Evolutionary conservation across 1,284 basidiomycete species (phyloP).

Genomic region (Taiwanofungus camphoratus): DNA sequence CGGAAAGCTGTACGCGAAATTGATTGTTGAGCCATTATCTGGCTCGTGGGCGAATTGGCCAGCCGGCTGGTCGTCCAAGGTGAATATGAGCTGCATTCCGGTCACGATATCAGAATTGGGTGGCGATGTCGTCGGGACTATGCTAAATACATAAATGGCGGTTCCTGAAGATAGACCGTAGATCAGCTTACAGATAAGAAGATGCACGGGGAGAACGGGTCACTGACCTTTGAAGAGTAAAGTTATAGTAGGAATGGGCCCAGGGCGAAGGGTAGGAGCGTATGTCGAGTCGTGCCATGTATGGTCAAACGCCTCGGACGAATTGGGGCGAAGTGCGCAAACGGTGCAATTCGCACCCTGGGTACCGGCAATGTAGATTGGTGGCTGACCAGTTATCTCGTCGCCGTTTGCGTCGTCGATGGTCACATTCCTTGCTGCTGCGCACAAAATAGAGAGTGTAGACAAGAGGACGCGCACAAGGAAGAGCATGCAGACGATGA

Average conservation of each 20-base stretch:
- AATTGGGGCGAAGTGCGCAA: constrained; percentile 10
- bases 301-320: constrained; percentile 8
- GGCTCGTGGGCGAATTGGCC: background rate
- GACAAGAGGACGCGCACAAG: too few species aligned
- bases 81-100: background rate
- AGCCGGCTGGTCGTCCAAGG: background rate
- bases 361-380: constrained; percentile 8
- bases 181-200: background rate
- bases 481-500: too few species aligned
- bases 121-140: background rate
- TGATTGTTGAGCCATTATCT: background rate
- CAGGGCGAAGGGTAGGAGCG: constrained; percentile 5
- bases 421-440: constrained; percentile 5
- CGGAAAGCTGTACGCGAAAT: background rate
- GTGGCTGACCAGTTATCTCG: constrained; percentile 10
- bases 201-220: background rate
- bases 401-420: constrained; percentile 16
- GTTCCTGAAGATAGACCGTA: background rate
- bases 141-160: background rate
- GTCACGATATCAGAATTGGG: background rate
- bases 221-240: constrained; percentile 14
- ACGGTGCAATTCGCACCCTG: constrained; percentile 8
- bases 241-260: constrained; percentile 12
- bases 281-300: constrained; percentile 14
- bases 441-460: constrained; percentile 1